Conservation (phyloP, 2,329 filamentous ascomycete species). For the Stagonosporopsis chrysanthemi region DNA sequence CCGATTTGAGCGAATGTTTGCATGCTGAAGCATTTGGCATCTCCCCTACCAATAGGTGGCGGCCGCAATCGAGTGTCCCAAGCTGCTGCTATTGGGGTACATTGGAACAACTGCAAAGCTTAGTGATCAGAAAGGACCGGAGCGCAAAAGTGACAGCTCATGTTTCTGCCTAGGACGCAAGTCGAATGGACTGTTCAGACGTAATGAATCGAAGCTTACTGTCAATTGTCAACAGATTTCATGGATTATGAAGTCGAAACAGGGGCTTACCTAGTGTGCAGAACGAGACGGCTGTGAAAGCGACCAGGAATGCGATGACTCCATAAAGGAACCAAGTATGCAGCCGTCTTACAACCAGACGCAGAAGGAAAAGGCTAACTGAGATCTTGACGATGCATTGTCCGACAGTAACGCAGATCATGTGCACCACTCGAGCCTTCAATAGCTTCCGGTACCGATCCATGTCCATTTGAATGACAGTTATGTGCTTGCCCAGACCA, state of each 20-base stretch:
- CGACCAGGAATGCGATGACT: slow-evolving; percentile 53
- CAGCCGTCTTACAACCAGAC: slow-evolving; percentile 51
- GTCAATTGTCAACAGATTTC: neutral
- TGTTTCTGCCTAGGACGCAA: too few relatives aligned
- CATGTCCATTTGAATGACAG: slow-evolving; percentile 43
- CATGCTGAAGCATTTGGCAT: slow-evolving; percentile 54
- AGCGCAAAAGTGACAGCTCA: slow-evolving; percentile 22
- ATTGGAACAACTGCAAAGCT: slow-evolving; percentile 52
- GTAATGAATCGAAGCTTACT: slow-evolving; percentile 32
- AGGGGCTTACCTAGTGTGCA: neutral
- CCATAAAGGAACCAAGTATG: slow-evolving; percentile 54
- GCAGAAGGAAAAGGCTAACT: slow-evolving; percentile 56
- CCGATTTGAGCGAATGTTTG: slow-evolving; percentile 54
- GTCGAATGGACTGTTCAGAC: too few relatives aligned
- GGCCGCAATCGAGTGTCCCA: slow-evolving; percentile 53
- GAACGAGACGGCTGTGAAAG: slow-evolving; percentile 46
- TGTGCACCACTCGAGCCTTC: slow-evolving; percentile 55
- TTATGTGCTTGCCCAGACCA: slow-evolving; percentile 58
- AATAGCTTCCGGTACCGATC: slow-evolving; percentile 47
- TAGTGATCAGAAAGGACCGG: neutral
- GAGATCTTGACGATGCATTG: slow-evolving; percentile 58
- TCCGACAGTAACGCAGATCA: slow-evolving; percentile 56
- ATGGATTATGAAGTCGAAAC: neutral
- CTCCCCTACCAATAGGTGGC: slow-evolving; percentile 33
- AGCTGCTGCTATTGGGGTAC: slow-evolving; percentile 53